phyloP scores from a whole-genome alignment of 2,329 filamentous ascomycete genomes.

The Lachnellula hyalina region DNA sequence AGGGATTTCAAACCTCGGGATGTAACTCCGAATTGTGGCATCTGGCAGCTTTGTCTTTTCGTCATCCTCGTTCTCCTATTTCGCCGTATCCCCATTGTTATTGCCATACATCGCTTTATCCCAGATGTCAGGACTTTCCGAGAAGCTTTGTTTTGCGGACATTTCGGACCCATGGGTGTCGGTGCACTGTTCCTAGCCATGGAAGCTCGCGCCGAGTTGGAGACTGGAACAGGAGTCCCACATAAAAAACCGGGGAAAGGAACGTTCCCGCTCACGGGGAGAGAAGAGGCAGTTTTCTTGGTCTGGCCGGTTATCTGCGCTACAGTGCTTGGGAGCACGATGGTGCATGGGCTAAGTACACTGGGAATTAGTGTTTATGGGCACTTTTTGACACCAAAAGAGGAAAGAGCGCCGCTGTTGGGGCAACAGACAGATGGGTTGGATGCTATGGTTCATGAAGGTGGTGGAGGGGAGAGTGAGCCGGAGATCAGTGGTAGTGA shows the following conservation, averaged over 20 bases:
- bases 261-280: slow-evolving; percentile 27
- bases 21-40: slow-evolving; percentile 37
- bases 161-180: slow-evolving; percentile 54
- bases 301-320: slow-evolving; percentile 52
- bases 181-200: slow-evolving; percentile 52
- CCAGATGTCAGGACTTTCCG: slow-evolving; percentile 44
- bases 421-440: slow-evolving; percentile 45
- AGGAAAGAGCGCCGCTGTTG: slow-evolving; percentile 44
- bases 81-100: slow-evolving; percentile 46
- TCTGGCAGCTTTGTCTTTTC: slow-evolving; percentile 39
- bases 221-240: slow-evolving; percentile 42
- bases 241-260: slow-evolving; percentile 37
- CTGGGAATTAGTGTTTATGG: slow-evolving; percentile 43
- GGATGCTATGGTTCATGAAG: slow-evolving; percentile 44
- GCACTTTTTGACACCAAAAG: slow-evolving; percentile 41
- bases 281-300: slow-evolving; percentile 37
- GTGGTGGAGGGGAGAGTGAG: slow-evolving; percentile 25
- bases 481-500: slow-evolving; percentile 1
- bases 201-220: slow-evolving; percentile 47
- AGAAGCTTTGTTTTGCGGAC: slow-evolving; percentile 50
- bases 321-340: slow-evolving; percentile 46
- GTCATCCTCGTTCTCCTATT: slow-evolving; percentile 46
- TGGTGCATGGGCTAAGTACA: slow-evolving; percentile 50
- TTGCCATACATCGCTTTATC: slow-evolving; percentile 41
- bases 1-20: slow-evolving; percentile 34